Conservation (phyloP, 2,329 filamentous ascomycete species). For the Penicillium sp. region DNA sequence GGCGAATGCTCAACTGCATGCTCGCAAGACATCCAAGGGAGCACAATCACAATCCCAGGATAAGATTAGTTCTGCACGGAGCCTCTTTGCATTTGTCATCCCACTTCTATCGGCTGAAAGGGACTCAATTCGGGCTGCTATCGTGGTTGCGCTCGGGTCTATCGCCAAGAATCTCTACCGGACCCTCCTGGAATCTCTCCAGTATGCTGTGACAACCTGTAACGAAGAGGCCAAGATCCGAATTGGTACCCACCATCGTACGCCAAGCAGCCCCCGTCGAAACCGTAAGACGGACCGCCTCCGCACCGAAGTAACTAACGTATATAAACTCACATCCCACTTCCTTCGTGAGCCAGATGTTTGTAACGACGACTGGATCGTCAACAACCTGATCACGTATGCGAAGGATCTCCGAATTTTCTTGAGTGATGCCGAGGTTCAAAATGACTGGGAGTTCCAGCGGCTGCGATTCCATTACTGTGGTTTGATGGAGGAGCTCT, state of each 20-base stretch:
- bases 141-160: constrained; percentile 86
- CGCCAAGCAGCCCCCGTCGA: constrained; percentile 75
- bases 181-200: constrained; percentile 83
- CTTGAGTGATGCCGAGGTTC: constrained; percentile 89
- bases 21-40: constrained; percentile 73
- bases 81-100: constrained; percentile 87
- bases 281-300: constrained; percentile 83
- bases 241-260: constrained; percentile 74
- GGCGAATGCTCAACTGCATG: constrained; percentile 66
- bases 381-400: constrained; percentile 84
- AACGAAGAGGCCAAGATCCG: constrained; percentile 85
- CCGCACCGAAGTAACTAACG: constrained; percentile 91
- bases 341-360: constrained; percentile 79
- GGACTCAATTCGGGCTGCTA: constrained; percentile 79
- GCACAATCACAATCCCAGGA: constrained; percentile 59
- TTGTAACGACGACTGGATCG: constrained; percentile 83
- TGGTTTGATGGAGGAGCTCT: constrained; percentile 87
- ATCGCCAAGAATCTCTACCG: constrained; percentile 95
- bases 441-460: constrained; percentile 92
- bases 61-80: constrained; percentile 83
- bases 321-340: constrained; percentile 90
- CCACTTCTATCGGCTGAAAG: constrained; percentile 81
- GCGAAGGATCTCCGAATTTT: constrained; percentile 92
- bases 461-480: constrained; percentile 91
- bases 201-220: constrained; percentile 80